Conservation (phyloP, 176 grass and related monocot species). For the Oropetium thomaeum region DNA sequence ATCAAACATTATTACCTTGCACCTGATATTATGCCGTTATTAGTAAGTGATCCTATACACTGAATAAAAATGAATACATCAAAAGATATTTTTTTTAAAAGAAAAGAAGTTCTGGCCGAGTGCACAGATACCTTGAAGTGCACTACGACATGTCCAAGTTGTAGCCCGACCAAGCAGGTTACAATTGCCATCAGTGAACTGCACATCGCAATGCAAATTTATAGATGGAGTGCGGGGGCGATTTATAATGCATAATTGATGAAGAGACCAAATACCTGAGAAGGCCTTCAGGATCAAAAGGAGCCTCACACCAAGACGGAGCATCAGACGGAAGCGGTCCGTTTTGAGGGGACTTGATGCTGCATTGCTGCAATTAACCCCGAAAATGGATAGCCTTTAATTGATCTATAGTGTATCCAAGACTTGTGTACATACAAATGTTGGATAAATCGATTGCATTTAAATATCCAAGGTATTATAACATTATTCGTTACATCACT, state of each 20-base stretch:
- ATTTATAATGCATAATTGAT: not conserved
- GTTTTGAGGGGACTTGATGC: constrained; percentile 59
- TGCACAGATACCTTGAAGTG: constrained; percentile 55
- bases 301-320: constrained; percentile 83
- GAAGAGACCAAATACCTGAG: constrained; percentile 51
- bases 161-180: constrained; percentile 83
- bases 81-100: no score
- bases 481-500: not conserved
- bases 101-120: no score
- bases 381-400: not conserved
- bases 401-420: no score
- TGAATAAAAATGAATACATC: no score
- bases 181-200: constrained; percentile 81
- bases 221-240: not conserved
- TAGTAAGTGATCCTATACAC: no score
- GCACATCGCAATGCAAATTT: not conserved
- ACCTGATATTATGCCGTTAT: no score
- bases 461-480: not conserved
- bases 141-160: constrained; percentile 71
- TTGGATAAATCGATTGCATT: no score
- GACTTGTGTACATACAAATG: no score
- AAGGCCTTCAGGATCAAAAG: constrained; percentile 80
- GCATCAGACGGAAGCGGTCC: constrained; percentile 63
- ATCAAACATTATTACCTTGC: not conserved
- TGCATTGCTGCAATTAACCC: constrained; percentile 54